These are phyloP conservation scores for Suillus brevipes DNA, from an alignment of 768 basidiomycete species.

Conservation along the genomic window DNA sequence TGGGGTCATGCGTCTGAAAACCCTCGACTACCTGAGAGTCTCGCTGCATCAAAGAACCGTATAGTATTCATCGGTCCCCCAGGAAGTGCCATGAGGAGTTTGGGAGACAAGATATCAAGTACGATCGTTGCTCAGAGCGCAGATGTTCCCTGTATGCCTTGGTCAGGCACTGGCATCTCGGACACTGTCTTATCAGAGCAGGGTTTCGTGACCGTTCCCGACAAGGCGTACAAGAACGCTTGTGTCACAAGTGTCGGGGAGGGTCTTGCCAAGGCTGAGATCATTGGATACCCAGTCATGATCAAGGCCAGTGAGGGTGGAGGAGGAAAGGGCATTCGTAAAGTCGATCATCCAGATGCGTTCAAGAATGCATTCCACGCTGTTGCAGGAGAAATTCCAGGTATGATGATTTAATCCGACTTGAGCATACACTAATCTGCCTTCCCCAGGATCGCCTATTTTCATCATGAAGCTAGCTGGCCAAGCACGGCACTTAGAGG, in stretches of 20 bases:
- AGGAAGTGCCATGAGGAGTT: slow-evolving; percentile 96
- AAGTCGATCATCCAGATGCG: slow-evolving; percentile 80
- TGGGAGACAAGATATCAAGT: slow-evolving; percentile 99
- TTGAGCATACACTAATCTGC: slow-evolving; percentile 10
- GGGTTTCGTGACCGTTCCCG: slow-evolving; percentile 94
- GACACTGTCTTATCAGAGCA: slow-evolving; percentile 81
- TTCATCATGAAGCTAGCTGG: slow-evolving; percentile 99
- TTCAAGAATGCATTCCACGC: slow-evolving; percentile 96
- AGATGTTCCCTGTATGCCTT: slow-evolving; percentile 96
- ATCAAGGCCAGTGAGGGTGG: slow-evolving; percentile 99
- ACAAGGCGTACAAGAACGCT: slow-evolving; percentile 83
- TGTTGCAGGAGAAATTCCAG: slow-evolving; percentile 94
- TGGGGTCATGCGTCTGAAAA: slow-evolving; percentile 99
- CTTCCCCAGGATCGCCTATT: slow-evolving; percentile 80
- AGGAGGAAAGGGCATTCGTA: slow-evolving; percentile 98
- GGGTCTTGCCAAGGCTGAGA: slow-evolving; percentile 77
- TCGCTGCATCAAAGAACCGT: slow-evolving; percentile 89
- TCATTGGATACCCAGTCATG: slow-evolving; percentile 97
- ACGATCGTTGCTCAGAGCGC: slow-evolving; percentile 99
- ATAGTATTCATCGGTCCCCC: slow-evolving; percentile 99
- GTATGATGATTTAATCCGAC: slow-evolving; percentile 40
- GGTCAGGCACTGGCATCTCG: slow-evolving; percentile 94
- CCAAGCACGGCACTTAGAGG: slow-evolving; percentile 95
- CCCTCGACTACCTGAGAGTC: slow-evolving; percentile 91
- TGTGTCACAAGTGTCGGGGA: slow-evolving; percentile 89